These are phyloP conservation scores for Podospora pseudopauciseta DNA, from an alignment of 495 filamentous ascomycete genomes.

Conservation along the genomic window DNA sequence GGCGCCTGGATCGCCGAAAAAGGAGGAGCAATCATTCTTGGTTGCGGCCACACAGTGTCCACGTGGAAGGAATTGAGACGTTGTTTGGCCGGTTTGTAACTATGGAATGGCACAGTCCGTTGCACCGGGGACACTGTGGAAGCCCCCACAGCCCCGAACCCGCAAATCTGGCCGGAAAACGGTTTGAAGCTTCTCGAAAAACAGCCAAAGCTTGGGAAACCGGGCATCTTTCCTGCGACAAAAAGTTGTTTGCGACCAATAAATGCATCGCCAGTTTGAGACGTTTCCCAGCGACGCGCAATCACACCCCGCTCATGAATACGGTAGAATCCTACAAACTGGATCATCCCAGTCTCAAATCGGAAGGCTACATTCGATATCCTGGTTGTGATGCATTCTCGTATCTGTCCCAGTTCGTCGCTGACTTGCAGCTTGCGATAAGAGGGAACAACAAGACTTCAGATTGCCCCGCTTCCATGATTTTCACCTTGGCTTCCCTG, in stretches of 20 bases:
- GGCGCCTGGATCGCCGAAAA: constrained; percentile 11
- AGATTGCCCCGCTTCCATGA: not conserved
- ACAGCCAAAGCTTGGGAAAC: not conserved
- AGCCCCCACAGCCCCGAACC: not conserved
- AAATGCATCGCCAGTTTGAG: not conserved
- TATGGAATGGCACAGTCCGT: not conserved
- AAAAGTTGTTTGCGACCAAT: constrained; percentile 2
- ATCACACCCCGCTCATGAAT: constrained; percentile 5
- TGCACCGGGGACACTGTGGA: not conserved
- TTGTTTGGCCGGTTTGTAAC: not conserved
- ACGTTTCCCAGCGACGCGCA: constrained; percentile 8
- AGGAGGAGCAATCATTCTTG: not conserved
- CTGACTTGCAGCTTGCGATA: not conserved
- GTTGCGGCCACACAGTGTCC: not conserved
- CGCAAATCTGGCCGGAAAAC: constrained; percentile 7
- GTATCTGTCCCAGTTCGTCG: not conserved
- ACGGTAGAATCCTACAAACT: not conserved
- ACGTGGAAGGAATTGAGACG: not conserved
- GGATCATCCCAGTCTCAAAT: not conserved
- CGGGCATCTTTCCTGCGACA: not conserved
- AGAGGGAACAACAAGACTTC: not conserved
- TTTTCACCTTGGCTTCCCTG: not conserved
- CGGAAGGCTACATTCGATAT: not conserved
- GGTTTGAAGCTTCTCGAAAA: constrained; percentile 3
- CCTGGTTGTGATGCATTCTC: not conserved